Evolutionary conservation across 148 eudicot genomes (phyloP).

Genomic region (Hydrangea macrophylla): DNA sequence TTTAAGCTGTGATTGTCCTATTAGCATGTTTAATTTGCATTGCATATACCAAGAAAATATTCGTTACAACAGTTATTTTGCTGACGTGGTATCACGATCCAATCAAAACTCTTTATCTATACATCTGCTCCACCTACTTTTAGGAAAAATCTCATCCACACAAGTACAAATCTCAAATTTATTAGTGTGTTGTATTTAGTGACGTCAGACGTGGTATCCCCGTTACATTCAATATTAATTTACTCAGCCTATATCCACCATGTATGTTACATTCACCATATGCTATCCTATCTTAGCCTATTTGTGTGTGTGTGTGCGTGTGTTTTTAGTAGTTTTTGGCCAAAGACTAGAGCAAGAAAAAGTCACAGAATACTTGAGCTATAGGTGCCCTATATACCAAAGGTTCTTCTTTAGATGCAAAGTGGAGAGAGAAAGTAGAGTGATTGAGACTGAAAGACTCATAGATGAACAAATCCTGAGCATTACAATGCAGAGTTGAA

Average conservation of each 20-base stretch:
- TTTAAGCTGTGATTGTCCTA: background rate
- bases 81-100: no score
- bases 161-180: background rate
- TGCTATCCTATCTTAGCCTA: background rate
- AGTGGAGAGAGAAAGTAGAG: background rate
- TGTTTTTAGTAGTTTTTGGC: no score
- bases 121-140: background rate
- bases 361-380: background rate
- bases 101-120: background rate
- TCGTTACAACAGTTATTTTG: no score
- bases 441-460: background rate
- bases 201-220: background rate
- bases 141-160: background rate
- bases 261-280: slow-evolving; percentile 3
- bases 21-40: background rate
- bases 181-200: background rate
- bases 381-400: background rate
- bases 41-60: no score
- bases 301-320: background rate
- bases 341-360: background rate
- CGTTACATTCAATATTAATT: no score
- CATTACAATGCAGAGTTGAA: background rate
- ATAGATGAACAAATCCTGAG: no score
- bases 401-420: background rate
- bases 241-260: background rate